Conservation (phyloP, 495 filamentous ascomycete genomes). For the Barbatosphaeria neglecta region DNA sequence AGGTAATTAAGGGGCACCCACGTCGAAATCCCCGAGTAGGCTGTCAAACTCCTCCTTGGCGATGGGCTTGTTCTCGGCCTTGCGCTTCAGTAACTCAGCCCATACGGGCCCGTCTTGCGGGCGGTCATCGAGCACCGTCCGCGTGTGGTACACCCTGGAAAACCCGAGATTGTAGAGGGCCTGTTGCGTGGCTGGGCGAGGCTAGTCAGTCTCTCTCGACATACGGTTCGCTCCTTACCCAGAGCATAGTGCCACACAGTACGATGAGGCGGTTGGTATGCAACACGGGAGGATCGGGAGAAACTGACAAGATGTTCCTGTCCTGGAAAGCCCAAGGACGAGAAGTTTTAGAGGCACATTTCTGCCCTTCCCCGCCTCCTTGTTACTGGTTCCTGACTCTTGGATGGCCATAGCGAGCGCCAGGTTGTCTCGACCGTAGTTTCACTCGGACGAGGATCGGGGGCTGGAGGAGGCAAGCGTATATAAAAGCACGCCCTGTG, state of each 20-base stretch:
- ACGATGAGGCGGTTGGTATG: too few relatives aligned
- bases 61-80: neutral
- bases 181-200: conserved; percentile 39
- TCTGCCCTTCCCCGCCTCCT: neutral
- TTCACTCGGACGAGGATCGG: too few relatives aligned
- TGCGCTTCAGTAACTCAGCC: neutral
- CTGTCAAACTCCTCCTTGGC: conserved; percentile 47
- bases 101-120: neutral
- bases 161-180: conserved; percentile 52
- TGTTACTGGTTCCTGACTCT: too few relatives aligned
- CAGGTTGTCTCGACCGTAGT: too few relatives aligned
- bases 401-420: too few relatives aligned
- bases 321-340: conserved; percentile 18
- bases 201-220: neutral
- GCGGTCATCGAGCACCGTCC: conserved; percentile 38
- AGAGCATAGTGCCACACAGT: too few relatives aligned
- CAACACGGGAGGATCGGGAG: neutral
- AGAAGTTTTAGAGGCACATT: neutral
- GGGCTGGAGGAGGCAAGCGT: too few relatives aligned
- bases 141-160: conserved; percentile 53
- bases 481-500: too few relatives aligned
- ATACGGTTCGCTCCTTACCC: too few relatives aligned
- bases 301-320: conserved; percentile 53
- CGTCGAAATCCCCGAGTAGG: conserved; percentile 51
- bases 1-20: conserved; percentile 10